Evolutionary conservation across 2,329 filamentous ascomycete genomes (phyloP).

Genomic region (Cryphonectria radicalis): DNA sequence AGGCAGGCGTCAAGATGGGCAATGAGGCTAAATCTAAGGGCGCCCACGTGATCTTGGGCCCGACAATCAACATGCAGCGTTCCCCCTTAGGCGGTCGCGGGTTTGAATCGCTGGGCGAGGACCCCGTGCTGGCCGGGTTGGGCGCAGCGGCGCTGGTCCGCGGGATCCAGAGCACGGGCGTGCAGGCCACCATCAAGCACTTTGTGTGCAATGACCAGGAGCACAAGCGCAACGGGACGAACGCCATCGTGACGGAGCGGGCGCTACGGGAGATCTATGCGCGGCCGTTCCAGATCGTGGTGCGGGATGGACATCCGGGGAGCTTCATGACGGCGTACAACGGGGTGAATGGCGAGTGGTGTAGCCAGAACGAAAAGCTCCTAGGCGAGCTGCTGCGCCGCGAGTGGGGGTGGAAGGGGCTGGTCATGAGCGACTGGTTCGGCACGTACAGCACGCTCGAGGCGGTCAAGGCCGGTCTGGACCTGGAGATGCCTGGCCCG

Average conservation of each 20-base stretch:
- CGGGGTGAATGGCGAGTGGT: constrained; percentile 60
- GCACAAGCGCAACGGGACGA: constrained; percentile 59
- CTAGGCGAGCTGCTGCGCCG: constrained; percentile 55
- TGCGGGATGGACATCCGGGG: constrained; percentile 54
- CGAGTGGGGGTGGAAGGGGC: constrained; percentile 62
- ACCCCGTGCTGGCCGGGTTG: constrained; percentile 60
- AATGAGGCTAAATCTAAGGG: constrained; percentile 60
- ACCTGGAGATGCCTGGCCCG: constrained; percentile 65
- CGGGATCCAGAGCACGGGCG: constrained; percentile 60
- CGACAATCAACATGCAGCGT: constrained; percentile 67
- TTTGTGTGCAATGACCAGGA: constrained; percentile 67
- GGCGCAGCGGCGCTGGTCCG: constrained; percentile 57
- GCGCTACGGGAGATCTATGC: constrained; percentile 63
- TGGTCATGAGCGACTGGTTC: constrained; percentile 65
- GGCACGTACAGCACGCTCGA: constrained; percentile 60
- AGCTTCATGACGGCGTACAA: constrained; percentile 66
- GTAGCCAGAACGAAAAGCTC: constrained; percentile 57
- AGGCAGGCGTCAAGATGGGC: constrained; percentile 56
- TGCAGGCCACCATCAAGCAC: constrained; percentile 63
- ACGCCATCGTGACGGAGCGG: constrained; percentile 58
- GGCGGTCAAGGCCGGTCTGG: constrained; percentile 55
- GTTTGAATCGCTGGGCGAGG: constrained; percentile 63
- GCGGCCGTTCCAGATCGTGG: constrained; percentile 60
- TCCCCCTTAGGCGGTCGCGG: constrained; percentile 63
- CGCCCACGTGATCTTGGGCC: constrained; percentile 62